A percentile compares a stretch with the other conserved stretches of the same genome.
Conservation (phyloP, 495 filamentous ascomycete species). For the Penicillium desertorum region DNA sequence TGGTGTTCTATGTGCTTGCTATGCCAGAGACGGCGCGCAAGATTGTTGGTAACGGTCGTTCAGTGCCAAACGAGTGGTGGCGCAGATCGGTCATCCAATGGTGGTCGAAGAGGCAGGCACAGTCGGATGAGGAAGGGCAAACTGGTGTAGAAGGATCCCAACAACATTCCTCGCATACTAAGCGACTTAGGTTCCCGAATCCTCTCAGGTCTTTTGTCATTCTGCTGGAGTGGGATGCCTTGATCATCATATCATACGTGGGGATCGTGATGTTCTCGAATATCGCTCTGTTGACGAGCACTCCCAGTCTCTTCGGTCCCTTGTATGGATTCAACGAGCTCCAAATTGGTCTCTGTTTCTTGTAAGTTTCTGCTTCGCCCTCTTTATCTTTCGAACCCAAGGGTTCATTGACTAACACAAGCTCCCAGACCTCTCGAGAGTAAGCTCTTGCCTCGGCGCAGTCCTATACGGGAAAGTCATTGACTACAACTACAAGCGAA, state of each 20-base stretch:
- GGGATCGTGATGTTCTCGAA: conserved; percentile 56
- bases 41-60: conserved; percentile 66
- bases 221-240: conserved; percentile 63
- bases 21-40: conserved; percentile 70
- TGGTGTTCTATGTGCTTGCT: conserved; percentile 47
- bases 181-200: conserved; percentile 62
- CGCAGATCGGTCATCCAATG: conserved; percentile 43
- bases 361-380: conserved; percentile 19
- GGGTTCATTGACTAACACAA: conserved; percentile 6
- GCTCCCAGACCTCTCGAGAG: conserved; percentile 51
- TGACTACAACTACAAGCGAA: conserved; percentile 57
- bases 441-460: conserved; percentile 43
- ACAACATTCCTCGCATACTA: conserved; percentile 11
- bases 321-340: conserved; percentile 68
- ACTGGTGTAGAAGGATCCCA: neutral
- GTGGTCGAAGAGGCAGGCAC: conserved; percentile 12
- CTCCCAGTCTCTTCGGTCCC: conserved; percentile 58
- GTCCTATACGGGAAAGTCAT: conserved; percentile 55
- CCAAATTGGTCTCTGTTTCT: conserved; percentile 57
- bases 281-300: conserved; percentile 47
- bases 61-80: conserved; percentile 32
- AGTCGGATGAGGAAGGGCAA: conserved; percentile 26
- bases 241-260: conserved; percentile 56
- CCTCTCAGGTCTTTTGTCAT: conserved; percentile 62
- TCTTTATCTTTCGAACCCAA: neutral